Base-by-base conservation (phyloP, 495 filamentous ascomycete species). In the Aspergillus baeticus region DNA sequence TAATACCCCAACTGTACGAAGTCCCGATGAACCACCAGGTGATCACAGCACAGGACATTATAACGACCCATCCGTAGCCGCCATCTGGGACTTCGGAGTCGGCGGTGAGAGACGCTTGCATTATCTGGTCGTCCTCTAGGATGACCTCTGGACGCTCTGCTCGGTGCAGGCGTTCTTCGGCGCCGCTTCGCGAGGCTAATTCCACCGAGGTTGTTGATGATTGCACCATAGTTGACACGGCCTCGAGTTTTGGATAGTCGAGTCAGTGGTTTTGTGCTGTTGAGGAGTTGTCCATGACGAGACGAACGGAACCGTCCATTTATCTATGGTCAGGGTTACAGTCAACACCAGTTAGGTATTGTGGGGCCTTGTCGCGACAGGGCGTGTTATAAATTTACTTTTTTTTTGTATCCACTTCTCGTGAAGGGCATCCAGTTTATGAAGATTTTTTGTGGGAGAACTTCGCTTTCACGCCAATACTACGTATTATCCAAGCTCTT, bases 1-100 rank as follows among this genome's bases (percentile, higher is more conserved):
- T 65, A 1, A 86, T 69, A 13, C 84, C 84, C 83, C 83, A 86
- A 49, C 70, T 73, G 55, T 81, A 80, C 8, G 72, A 74, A 0
- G 69, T 76, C 17, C 82, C 81, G 29, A 79, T 72, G 38, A 78
- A 72, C 81, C 79, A 83, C 69, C 79, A 87, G 3, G 77, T 75
- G 10, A 84, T 45, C 0, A 79, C 58, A 1, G 75, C 73, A 59
- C 81, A 83, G 7, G 68, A 77, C 31, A 58, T 65, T 47, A 85
- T 78, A 4, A 85, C 71, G 14, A 78, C 71, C 83, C 83, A 86
- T 44, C 79, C 83, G 48, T 83, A 80, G 14, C 82, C 83, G 14
- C 82, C 82, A 33, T 86, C 82, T 2, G 82, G 82, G 29, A 78
- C 79, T 47, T 75, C 58, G 0, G 72, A 66, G 58, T 81, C 81